Evolutionary conservation across 345 rosid species (phyloP), one percentile per base, ranked within the genome.

Genomic region (Boechera divaricarpa): DNA sequence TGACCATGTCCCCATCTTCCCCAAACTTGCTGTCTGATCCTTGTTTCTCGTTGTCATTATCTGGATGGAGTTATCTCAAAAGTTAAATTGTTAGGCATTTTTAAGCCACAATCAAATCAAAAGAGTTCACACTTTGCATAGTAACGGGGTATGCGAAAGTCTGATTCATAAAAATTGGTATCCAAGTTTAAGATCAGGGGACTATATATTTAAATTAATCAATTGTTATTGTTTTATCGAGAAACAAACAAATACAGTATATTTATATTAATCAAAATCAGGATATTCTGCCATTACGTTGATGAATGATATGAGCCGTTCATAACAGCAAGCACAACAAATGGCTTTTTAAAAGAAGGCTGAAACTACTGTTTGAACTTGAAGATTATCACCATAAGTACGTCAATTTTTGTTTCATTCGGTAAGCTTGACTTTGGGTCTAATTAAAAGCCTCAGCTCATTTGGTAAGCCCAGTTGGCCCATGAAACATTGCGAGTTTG

Each of bases 11-110:
- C 5, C 63, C 21, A 76, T 61, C 74, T 60, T 51, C 36, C 39
- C 48, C 69, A n/a, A 76, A 48, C 47, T 21, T n/a, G 47, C 12
- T 76, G 79, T 69, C 80, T 69, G 70, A 61, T 69, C 56, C 45
- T 61, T 68, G 63, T 76, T 69, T 61, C 55, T 61, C 6, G 21
- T 69, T 69, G 70, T 52, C 63, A n/a, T 69, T 54, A 13, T 42
- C 57, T 69, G 28, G 16, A 28, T 75, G 73, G 68, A 58, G 15
- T 58, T 59, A 33, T 47, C 48, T 71, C 3, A 28, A 28, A 28
- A 28, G 15, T 11, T 28, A 38, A 69, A 10, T 52, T 15, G 63
- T 21, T 38, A 67, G 11, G 10, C 35, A 29, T 39, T 49, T 26
- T 11, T 8, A 68, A 76, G 13, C 69, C 74, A 61, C 38, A 4